Conservation (phyloP, 2,329 filamentous ascomycete genomes). For the Calonectria hawksworthii region DNA sequence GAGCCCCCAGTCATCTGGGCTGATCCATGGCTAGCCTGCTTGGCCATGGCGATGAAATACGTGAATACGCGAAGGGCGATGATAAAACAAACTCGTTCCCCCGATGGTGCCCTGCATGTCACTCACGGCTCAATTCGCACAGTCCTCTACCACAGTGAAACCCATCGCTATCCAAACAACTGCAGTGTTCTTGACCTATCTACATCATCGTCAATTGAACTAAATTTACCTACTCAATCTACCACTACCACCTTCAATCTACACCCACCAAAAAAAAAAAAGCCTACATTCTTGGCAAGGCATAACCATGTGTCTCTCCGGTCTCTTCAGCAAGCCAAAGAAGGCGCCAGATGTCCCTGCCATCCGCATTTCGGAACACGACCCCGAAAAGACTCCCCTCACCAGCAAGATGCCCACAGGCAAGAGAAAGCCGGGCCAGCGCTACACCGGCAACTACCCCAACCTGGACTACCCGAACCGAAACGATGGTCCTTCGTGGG, state of each 20-base stretch:
- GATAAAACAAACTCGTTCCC: conserved; percentile 5
- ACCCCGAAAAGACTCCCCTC: conserved; percentile 1
- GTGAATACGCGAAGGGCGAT: too few relatives aligned
- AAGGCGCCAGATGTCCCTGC: background rate
- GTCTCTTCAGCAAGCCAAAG: background rate
- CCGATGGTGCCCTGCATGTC: background rate
- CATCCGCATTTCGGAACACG: background rate
- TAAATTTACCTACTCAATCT: too few relatives aligned
- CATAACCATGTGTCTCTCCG: conserved; percentile 5
- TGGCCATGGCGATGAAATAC: background rate
- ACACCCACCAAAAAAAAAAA: background rate
- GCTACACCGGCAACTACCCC: conserved; percentile 2
- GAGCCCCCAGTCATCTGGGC: background rate
- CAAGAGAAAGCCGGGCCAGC: conserved; percentile 5
- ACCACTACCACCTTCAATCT: background rate
- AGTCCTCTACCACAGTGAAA: background rate
- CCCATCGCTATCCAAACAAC: background rate
- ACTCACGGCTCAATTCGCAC: background rate
- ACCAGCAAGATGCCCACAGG: conserved; percentile 2
- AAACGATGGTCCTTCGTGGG: background rate
- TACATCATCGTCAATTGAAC: background rate
- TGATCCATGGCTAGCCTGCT: background rate
- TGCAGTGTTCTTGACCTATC: background rate
- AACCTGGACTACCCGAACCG: background rate
- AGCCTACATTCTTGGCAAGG: background rate